Evolutionary conservation across 768 basidiomycete genomes (phyloP).

Genomic region (Mycena belliarum): DNA sequence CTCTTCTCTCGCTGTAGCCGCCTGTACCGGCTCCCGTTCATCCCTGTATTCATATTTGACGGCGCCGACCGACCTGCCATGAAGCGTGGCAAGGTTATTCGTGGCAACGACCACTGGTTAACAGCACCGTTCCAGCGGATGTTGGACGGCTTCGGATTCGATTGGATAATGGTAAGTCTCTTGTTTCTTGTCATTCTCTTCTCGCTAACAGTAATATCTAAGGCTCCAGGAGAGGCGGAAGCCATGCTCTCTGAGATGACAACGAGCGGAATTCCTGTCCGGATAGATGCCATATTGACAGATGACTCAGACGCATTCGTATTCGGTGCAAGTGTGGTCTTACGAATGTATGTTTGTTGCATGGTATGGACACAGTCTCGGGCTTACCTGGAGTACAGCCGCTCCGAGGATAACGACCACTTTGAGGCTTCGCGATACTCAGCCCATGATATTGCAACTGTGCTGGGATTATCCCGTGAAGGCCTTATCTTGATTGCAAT

Average conservation of each 20-base stretch:
- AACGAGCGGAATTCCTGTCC: constrained; percentile 27
- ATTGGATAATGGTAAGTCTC: constrained; percentile 28
- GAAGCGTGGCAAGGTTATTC: constrained; percentile 39
- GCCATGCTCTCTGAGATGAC: constrained; percentile 53
- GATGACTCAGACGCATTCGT: constrained; percentile 52
- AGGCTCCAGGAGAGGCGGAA: constrained; percentile 60
- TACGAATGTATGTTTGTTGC: constrained; percentile 9
- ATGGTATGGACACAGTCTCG: not conserved
- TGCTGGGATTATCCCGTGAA: constrained; percentile 25
- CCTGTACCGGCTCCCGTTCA: constrained; percentile 38
- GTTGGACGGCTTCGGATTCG: constrained; percentile 45
- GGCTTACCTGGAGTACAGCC: constrained; percentile 28
- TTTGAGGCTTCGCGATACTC: constrained; percentile 39
- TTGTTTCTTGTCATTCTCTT: too few species aligned
- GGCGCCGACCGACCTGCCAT: constrained; percentile 40
- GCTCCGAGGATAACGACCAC: constrained; percentile 47
- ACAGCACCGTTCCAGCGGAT: constrained; percentile 30
- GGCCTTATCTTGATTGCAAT: constrained; percentile 43
- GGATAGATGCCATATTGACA: constrained; percentile 49
- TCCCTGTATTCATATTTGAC: constrained; percentile 52
- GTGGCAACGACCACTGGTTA: constrained; percentile 29
- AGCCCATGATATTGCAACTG: constrained; percentile 25
- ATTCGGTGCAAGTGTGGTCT: constrained; percentile 48
- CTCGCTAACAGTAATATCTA: not conserved
- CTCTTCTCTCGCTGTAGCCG: constrained; percentile 43